Conservation (phyloP, 176 grass and related monocot species). For the Pontederia crassipes region DNA sequence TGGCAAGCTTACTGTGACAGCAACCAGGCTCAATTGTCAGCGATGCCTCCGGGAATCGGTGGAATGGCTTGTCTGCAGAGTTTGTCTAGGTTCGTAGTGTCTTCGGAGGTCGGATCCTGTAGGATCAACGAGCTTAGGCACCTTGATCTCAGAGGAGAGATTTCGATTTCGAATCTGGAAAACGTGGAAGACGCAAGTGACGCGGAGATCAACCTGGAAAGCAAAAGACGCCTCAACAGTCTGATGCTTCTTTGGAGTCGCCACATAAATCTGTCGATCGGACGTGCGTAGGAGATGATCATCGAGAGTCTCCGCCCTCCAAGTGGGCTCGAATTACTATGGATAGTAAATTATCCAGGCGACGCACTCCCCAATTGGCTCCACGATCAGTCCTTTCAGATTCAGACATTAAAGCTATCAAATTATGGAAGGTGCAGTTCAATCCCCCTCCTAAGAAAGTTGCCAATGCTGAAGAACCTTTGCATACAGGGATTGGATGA, state of each 20-base stretch:
- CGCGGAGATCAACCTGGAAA: too few relatives aligned
- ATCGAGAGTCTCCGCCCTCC: conserved; percentile 12
- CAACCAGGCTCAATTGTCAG: conserved; percentile 2
- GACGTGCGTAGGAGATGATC: conserved; percentile 6
- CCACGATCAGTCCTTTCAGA: conserved; percentile 7
- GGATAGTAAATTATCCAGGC: conserved; percentile 26
- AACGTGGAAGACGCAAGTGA: conserved; percentile 10
- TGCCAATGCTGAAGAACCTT: conserved; percentile 13
- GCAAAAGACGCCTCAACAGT: background rate
- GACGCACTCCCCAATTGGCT: conserved; percentile 25
- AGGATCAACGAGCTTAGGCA: background rate
- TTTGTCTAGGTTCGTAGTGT: too few relatives aligned
- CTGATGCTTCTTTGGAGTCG: conserved; percentile 17
- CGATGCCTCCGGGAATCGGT: conserved; percentile 23
- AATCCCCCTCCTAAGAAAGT: conserved; percentile 12
- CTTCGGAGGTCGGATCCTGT: conserved; percentile 16
- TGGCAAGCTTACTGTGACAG: conserved; percentile 1
- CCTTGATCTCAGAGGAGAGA: conserved; percentile 19
- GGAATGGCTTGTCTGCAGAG: conserved; percentile 27
- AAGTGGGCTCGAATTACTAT: conserved; percentile 13
- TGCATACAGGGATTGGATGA: conserved; percentile 18
- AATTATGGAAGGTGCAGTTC: conserved; percentile 6
- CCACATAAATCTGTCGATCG: background rate
- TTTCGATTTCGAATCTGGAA: conserved; percentile 33
- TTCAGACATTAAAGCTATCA: conserved; percentile 22